These are phyloP conservation scores for Platanus orientalis DNA, from an alignment of 164 flowering plant genomes.

Conservation along the genomic window DNA sequence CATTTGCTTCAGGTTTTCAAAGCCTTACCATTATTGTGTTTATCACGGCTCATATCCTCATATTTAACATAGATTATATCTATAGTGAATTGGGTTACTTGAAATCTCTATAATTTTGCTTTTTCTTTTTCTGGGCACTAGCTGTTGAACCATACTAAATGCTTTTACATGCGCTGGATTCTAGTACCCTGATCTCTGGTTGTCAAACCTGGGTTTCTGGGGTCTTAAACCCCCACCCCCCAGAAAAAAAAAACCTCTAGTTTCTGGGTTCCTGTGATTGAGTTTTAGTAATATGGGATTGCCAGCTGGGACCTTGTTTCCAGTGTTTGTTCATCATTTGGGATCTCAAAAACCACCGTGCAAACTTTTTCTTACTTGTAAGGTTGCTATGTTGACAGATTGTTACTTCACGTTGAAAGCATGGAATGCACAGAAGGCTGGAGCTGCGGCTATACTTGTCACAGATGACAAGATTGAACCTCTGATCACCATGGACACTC, in stretches of 20 bases:
- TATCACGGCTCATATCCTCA: background rate
- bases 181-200: background rate
- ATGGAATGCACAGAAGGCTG: slow-evolving; percentile 89
- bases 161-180: background rate
- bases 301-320: background rate
- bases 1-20: background rate
- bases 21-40: background rate
- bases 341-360: background rate
- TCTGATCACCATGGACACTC: slow-evolving; percentile 89
- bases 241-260: too few species aligned
- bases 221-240: too few species aligned
- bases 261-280: background rate
- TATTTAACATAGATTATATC: too few species aligned
- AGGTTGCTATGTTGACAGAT: slow-evolving; percentile 41
- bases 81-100: background rate
- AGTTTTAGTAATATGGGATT: background rate
- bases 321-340: background rate
- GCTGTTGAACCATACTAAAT: background rate
- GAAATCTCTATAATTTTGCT: background rate
- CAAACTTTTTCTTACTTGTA: background rate
- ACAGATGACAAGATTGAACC: slow-evolving; percentile 74
- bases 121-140: background rate
- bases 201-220: background rate
- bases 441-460: slow-evolving; percentile 92
- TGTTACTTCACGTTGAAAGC: slow-evolving; percentile 90